phyloP scores from a whole-genome alignment of 768 basidiomycete species.

The Boletus tomentosulus region DNA sequence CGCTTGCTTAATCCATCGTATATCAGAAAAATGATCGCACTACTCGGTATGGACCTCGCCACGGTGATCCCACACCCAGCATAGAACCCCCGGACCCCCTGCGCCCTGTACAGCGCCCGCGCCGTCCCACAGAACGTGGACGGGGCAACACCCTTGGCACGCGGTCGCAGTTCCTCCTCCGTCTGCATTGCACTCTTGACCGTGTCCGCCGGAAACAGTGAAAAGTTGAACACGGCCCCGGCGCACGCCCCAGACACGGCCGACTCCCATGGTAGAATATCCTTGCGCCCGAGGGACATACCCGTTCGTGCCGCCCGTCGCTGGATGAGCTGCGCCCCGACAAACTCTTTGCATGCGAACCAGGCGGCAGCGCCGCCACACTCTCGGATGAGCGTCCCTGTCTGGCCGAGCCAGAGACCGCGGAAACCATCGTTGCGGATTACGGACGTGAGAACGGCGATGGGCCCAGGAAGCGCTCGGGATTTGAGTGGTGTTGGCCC shows the following conservation, averaged over 20 bases:
- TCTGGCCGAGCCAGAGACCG: slow-evolving; percentile 97
- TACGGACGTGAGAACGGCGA: slow-evolving; percentile 60
- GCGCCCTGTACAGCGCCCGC: slow-evolving; percentile 63
- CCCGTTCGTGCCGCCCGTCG: slow-evolving; percentile 36
- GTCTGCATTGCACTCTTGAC: slow-evolving; percentile 96
- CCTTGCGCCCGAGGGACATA: slow-evolving; percentile 35
- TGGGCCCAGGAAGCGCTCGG: slow-evolving; percentile 61
- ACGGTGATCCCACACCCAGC: slow-evolving; percentile 92
- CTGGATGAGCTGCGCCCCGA: slow-evolving; percentile 56
- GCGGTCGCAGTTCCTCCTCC: slow-evolving; percentile 75
- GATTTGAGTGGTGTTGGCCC: slow-evolving; percentile 8
- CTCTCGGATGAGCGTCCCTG: slow-evolving; percentile 89
- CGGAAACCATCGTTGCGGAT: slow-evolving; percentile 65
- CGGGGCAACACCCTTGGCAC: slow-evolving; percentile 29
- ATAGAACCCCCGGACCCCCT: slow-evolving; percentile 83
- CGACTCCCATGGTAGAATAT: slow-evolving; percentile 72
- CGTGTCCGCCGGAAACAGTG: slow-evolving; percentile 94
- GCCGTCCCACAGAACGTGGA: slow-evolving; percentile 56
- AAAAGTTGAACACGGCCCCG: slow-evolving; percentile 78
- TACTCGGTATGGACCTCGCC: slow-evolving; percentile 79
- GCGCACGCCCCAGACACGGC: slow-evolving; percentile 85
- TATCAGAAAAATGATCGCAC: slow-evolving; percentile 89
- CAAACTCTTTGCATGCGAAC: slow-evolving; percentile 86
- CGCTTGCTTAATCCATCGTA: slow-evolving; percentile 70
- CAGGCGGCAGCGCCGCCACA: slow-evolving; percentile 88